Percentiles rank a stretch among this genome's conserved stretches.
Conservation (phyloP, 495 filamentous ascomycete genomes). For the Penicillium mononematosum region DNA sequence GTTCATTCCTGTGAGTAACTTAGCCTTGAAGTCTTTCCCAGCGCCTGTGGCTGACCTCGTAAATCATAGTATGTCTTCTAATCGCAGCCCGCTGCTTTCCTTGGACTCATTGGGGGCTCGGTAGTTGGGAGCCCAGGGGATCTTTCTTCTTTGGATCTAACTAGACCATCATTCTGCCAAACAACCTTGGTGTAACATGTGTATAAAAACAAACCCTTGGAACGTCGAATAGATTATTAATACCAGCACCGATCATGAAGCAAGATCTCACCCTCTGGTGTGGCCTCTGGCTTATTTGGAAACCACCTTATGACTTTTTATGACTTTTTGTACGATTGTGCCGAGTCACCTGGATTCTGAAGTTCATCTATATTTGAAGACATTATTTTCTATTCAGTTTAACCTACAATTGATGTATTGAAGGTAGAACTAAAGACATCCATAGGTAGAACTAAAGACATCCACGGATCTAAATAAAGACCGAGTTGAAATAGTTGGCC, state of each 20-base stretch:
- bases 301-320: background rate
- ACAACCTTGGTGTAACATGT: background rate
- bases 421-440: background rate
- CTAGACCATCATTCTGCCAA: background rate
- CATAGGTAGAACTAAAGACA: background rate
- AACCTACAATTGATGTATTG: background rate
- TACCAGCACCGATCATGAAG: slow-evolving; percentile 6
- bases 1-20: slow-evolving; percentile 85
- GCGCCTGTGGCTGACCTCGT: background rate
- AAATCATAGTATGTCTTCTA: slow-evolving; percentile 38
- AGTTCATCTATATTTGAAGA: background rate
- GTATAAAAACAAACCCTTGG: slow-evolving; percentile 8
- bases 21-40: background rate
- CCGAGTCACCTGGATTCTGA: background rate
- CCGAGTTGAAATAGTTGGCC: slow-evolving; percentile 1
- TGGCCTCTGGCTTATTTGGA: background rate
- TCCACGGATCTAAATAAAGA: background rate
- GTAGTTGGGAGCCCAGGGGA: background rate
- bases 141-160: slow-evolving; percentile 3
- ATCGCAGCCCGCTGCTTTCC: slow-evolving; percentile 9
- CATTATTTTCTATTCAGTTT: background rate
- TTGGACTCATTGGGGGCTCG: background rate
- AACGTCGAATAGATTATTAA: slow-evolving; percentile 11
- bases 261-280: background rate
- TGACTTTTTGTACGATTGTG: background rate